A percentile compares a stretch with the other conserved stretches of the same genome.
Conservation (phyloP, 192 early-diverging fungal species). For the Coemansia sp. region DNA sequence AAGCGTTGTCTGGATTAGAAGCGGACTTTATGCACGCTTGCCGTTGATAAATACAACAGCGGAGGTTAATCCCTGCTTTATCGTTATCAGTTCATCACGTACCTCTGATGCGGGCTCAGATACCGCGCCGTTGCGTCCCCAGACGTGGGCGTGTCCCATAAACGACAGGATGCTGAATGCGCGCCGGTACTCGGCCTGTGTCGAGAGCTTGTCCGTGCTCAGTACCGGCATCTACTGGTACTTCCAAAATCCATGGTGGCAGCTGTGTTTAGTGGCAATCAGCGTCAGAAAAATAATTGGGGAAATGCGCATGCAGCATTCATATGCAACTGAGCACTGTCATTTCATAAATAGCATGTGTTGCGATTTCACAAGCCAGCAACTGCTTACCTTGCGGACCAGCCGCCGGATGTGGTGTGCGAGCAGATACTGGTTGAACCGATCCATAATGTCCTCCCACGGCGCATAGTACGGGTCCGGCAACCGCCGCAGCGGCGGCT, state of each 20-base stretch:
- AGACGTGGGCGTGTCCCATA: constrained; percentile 88
- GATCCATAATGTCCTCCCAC: constrained; percentile 82
- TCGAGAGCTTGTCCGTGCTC: constrained; percentile 57
- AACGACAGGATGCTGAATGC: constrained; percentile 86
- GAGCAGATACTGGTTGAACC: constrained; percentile 72
- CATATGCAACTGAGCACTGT: background rate
- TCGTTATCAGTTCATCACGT: constrained; percentile 11
- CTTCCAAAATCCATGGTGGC: background rate
- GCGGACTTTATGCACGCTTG: background rate
- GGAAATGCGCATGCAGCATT: background rate
- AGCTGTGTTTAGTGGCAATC: background rate
- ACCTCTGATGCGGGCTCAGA: constrained; percentile 62
- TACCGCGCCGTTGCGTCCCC: constrained; percentile 76
- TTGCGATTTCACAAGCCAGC: too few relatives aligned
- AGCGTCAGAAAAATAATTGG: constrained; percentile 1
- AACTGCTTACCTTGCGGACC: constrained; percentile 61
- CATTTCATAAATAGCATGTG: background rate
- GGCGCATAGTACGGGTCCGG: constrained; percentile 76
- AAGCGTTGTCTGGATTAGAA: background rate
- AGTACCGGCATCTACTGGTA: constrained; percentile 72
- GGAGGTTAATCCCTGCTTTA: background rate
- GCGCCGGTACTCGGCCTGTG: constrained; percentile 71
- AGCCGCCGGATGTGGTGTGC: constrained; percentile 63
- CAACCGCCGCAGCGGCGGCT: constrained; percentile 71
- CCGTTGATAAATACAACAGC: background rate